Evolutionary conservation across 805 yeast species (phyloP), one percentile per base, ranked within the genome.

Genomic region (Starmerella vitae): DNA sequence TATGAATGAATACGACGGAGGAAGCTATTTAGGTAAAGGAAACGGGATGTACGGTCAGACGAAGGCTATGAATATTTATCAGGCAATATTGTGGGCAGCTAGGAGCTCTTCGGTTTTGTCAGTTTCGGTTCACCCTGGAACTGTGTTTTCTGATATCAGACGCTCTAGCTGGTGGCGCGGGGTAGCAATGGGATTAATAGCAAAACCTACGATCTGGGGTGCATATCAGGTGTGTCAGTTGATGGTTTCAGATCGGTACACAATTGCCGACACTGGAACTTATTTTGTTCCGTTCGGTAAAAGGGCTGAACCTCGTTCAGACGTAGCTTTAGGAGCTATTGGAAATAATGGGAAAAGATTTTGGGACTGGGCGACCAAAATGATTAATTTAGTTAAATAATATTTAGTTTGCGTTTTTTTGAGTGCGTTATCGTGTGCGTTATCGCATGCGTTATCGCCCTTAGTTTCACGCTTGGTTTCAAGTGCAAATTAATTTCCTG

Each of bases 151-250:
- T 1, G 67, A 64, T 13, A 52, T 67, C 19, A 54, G 57, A 26
- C 60, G 68, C 40, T 33, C 52, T 32, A 40, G 37, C 28, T 27
- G 38, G 7, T 45, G 45, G 48, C 39, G 52, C 18, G 33, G 43
- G 26, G 20, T 32, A 13, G 37, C 49, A 12, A 36, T 52, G 25
- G 43, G 52, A 12, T 24, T 35, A 8, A 21, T 48, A 9, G 34
- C 44, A 30, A 35, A 36, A 20, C 55, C 55, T 3, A 41, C 62
- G 4, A 44, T 50, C 15, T 59, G 58, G 37, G 74, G 74, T 13
- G 70, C 70, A 1, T 64, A 65, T 42, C 56, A 71, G 8, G 71
- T 65, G 41, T 47, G 67, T 20, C 66, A 54, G 46, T 66, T 63
- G 2, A 62, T 66, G 1, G 51, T 68, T 27, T 42, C 50, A 26